Conservation (phyloP, 371 early-diverging fungal genomes). For the Haplosporangium sp. region DNA sequence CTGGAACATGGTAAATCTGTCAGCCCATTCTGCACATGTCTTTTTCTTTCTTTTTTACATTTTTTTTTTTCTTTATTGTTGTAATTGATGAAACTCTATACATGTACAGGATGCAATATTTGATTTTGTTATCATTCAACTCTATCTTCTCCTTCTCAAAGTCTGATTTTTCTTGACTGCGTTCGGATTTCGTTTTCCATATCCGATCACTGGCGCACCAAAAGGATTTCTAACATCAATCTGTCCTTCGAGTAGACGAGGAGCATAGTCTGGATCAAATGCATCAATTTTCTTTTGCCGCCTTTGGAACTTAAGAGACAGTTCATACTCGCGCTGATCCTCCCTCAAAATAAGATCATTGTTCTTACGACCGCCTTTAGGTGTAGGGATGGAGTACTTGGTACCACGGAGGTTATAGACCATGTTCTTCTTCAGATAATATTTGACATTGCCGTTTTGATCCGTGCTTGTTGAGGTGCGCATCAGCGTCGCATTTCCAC, state of each 20-base stretch:
- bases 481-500: slow-evolving; percentile 91
- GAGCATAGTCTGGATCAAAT: slow-evolving; percentile 85
- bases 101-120: neutral
- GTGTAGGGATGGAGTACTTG: slow-evolving; percentile 87
- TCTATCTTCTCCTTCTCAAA: slow-evolving; percentile 47
- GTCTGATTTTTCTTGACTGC: slow-evolving; percentile 63
- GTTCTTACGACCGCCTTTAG: slow-evolving; percentile 84
- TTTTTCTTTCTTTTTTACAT: neutral
- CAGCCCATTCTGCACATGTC: too few species aligned
- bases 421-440: slow-evolving; percentile 92
- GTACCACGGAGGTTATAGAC: slow-evolving; percentile 92
- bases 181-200: slow-evolving; percentile 92
- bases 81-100: neutral
- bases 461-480: slow-evolving; percentile 88
- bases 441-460: slow-evolving; percentile 80
- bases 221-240: slow-evolving; percentile 71
- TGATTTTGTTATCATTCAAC: neutral
- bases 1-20: too few species aligned
- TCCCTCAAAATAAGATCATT: slow-evolving; percentile 90
- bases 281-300: slow-evolving; percentile 72
- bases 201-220: slow-evolving; percentile 83
- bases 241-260: slow-evolving; percentile 69
- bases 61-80: neutral
- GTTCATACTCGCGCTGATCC: slow-evolving; percentile 90
- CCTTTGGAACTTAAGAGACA: slow-evolving; percentile 64